Conservation (phyloP, 202 grass and related monocot genomes). For the Setaria italica region DNA sequence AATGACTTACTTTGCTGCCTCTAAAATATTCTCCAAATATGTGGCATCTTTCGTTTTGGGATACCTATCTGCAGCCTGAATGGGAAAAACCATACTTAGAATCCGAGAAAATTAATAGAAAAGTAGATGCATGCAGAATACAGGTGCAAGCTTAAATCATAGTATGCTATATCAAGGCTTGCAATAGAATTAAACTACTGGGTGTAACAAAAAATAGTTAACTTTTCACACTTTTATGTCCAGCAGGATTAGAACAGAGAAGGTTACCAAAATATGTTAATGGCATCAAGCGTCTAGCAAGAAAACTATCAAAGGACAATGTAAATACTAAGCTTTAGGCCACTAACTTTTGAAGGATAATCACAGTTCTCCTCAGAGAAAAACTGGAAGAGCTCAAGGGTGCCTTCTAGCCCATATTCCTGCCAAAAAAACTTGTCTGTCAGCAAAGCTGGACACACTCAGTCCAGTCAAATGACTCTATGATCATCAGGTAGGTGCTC, state of each 20-base stretch:
- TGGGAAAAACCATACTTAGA: slow-evolving; percentile 14
- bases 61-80: slow-evolving; percentile 45
- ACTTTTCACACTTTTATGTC: background rate
- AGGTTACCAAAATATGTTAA: background rate
- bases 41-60: slow-evolving; percentile 42
- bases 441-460: slow-evolving; percentile 23
- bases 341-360: slow-evolving; percentile 50
- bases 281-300: background rate
- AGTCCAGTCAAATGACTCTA: too few relatives aligned
- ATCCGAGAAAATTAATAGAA: slow-evolving; percentile 19
- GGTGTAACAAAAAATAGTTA: background rate
- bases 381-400: slow-evolving; percentile 76
- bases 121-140: background rate
- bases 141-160: slow-evolving; percentile 11
- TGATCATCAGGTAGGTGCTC: background rate
- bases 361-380: slow-evolving; percentile 72
- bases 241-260: background rate
- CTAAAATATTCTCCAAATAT: slow-evolving; percentile 53
- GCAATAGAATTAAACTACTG: background rate
- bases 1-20: slow-evolving; percentile 44
- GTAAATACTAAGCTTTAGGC: slow-evolving; percentile 48
- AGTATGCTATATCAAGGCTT: background rate
- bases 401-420: slow-evolving; percentile 78
- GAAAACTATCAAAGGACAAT: slow-evolving; percentile 12
- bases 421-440: slow-evolving; percentile 47